Conservation (phyloP, 2,329 filamentous ascomycete species). For the Sphaerostilbella broomeana region DNA sequence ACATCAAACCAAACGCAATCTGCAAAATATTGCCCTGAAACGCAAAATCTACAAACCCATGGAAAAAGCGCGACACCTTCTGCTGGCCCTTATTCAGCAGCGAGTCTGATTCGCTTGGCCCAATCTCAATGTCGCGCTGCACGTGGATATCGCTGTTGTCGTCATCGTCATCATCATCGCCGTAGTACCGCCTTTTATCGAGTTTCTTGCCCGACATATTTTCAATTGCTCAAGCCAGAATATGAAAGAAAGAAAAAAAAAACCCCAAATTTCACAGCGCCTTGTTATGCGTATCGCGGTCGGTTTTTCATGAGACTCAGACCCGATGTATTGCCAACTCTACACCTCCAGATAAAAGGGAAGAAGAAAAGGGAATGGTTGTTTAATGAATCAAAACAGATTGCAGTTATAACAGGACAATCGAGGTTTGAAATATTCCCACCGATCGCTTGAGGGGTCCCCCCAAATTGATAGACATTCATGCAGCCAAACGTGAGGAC, state of each 20-base stretch:
- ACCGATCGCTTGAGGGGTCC: no score
- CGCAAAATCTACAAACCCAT: slow-evolving; percentile 65
- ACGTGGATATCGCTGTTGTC: no score
- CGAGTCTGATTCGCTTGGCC: slow-evolving; percentile 25
- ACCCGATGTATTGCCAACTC: no score
- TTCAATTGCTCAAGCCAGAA: neutral
- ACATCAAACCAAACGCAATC: slow-evolving; percentile 71
- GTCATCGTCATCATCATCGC: no score
- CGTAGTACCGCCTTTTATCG: no score
- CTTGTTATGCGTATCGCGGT: neutral
- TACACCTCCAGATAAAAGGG: neutral
- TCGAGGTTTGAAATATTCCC: no score
- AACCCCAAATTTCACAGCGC: neutral
- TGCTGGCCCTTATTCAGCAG: slow-evolving; percentile 43
- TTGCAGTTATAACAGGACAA: neutral
- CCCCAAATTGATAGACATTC: no score
- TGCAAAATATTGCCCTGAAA: slow-evolving; percentile 69
- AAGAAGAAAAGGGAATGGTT: neutral
- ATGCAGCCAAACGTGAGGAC: no score
- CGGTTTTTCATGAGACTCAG: neutral
- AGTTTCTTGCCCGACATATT: no score
- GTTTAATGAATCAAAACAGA: neutral
- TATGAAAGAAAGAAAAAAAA: neutral
- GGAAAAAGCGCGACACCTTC: slow-evolving; percentile 46
- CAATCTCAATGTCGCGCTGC: slow-evolving; percentile 8